Base-by-base conservation (phyloP, 257 asterid species). In the Thymus mandschuricus region DNA sequence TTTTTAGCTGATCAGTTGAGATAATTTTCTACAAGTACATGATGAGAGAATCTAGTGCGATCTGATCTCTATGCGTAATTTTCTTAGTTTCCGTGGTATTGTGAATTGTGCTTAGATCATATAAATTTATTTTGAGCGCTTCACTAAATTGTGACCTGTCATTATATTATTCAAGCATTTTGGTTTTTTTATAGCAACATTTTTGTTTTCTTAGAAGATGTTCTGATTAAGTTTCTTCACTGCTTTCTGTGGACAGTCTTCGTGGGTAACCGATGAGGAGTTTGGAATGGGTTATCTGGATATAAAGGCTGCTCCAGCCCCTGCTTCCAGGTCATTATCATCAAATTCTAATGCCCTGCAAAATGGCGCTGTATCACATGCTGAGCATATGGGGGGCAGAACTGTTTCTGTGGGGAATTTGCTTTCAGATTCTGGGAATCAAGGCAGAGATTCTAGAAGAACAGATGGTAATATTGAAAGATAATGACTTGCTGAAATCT, bases 221-320 rank as follows among this genome's bases (percentile, higher is more conserved):
- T 45, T n/a, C 66, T 12, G 31, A 52, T 69, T 71, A n/a, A 71
- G 21, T 76, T 45, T 48, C 51, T 41, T 38, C 60, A 58, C n/a
- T 51, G 29, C 68, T 68, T 64, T 56, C 54, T 79, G 65, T 71
- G 60, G 76, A 68, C 92, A 95, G 99, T 81, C 98, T 55, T 89
- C 96, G 45, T 95, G 99, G 99, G 97, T 95, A 67, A 88, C 97
- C 2, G 99, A 95, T 80, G 99, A 95, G 76, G 99, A 92, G 80
- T 95, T 95, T 82, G 97, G 99, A 78, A 95, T 92, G 98, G 99
- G 99, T 76, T 87, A 82, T 83, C 86, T 95, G 27, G 98, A 92
- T 65, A 62, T 92, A 75, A 95, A 95, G 78, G 95, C 96, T 58
- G 92, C 84, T 59, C 80, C 92, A 12, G 84, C 78, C 44, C 85